Evolutionary conservation across 192 early-diverging fungal genomes (phyloP).

Genomic region (Backusella parvicylindrica): DNA sequence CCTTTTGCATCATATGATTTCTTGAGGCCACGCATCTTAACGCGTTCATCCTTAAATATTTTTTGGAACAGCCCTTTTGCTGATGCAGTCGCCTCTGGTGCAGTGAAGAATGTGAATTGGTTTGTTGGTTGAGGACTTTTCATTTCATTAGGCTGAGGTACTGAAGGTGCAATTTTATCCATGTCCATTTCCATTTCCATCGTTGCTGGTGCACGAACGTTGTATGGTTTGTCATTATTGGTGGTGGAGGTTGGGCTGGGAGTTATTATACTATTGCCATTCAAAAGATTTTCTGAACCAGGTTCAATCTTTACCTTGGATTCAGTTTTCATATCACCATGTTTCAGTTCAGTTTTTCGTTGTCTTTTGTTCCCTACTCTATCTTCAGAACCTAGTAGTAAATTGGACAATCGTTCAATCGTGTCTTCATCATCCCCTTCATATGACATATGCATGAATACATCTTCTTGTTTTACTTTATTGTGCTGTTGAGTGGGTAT

Average conservation of each 20-base stretch:
- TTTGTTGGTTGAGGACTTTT: background rate
- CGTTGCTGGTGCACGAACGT: background rate
- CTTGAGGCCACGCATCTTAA: background rate
- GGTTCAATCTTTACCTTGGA: background rate
- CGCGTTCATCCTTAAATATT: background rate
- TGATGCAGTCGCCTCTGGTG: background rate
- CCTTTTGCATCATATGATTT: slow-evolving; percentile 1
- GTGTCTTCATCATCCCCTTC: background rate
- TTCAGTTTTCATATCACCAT: background rate
- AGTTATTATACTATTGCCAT: background rate
- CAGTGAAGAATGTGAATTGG: background rate
- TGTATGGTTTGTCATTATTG: background rate
- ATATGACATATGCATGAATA: background rate
- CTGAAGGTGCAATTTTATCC: background rate
- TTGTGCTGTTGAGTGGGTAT: background rate
- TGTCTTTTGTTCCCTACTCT: background rate
- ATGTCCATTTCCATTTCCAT: background rate
- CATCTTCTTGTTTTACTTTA: background rate
- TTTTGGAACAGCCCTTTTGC: background rate
- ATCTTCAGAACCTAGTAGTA: background rate
- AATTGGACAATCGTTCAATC: background rate
- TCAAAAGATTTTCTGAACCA: background rate
- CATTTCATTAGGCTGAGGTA: background rate
- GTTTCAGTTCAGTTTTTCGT: background rate
- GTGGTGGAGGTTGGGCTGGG: background rate